Conservation (phyloP, 495 filamentous ascomycete species). For the Beverwykella pulmonaria region DNA sequence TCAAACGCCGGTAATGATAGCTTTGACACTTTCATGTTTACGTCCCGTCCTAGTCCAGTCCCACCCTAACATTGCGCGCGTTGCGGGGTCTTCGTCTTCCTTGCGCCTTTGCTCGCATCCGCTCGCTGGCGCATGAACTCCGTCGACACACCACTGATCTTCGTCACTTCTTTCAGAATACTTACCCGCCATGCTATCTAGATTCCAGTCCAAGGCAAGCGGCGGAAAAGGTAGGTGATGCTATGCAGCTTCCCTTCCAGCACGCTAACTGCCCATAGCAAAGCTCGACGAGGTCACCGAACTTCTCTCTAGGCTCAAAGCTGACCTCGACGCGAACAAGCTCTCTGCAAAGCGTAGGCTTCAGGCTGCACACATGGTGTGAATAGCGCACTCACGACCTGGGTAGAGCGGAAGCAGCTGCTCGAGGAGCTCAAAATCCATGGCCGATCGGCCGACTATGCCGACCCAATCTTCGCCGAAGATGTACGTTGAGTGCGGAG, state of each 20-base stretch:
- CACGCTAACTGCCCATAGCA: constrained; percentile 20
- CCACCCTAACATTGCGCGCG: too few species aligned
- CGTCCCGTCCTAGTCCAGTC: neutral
- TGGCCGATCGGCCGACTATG: constrained; percentile 68
- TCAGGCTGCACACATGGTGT: neutral
- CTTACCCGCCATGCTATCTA: neutral
- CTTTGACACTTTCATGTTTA: too few species aligned
- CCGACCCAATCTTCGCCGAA: constrained; percentile 79
- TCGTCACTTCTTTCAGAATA: neutral
- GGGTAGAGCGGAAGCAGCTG: constrained; percentile 38
- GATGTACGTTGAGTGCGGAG: constrained; percentile 59
- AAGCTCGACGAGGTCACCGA: constrained; percentile 34
- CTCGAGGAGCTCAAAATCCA: constrained; percentile 79
- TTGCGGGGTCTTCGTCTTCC: constrained; percentile 9
- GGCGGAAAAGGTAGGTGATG: constrained; percentile 7
- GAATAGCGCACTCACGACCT: neutral
- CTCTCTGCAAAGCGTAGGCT: constrained; percentile 31
- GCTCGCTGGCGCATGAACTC: neutral
- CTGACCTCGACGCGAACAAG: constrained; percentile 32
- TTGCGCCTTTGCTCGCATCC: too few species aligned
- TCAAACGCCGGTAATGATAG: too few species aligned
- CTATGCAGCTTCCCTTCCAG: neutral
- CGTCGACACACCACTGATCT: neutral
- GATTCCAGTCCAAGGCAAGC: neutral
- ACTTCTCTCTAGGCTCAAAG: constrained; percentile 24